phyloP scores from a whole-genome alignment of 306 rosid species.

The Begonia peltatifolia region DNA sequence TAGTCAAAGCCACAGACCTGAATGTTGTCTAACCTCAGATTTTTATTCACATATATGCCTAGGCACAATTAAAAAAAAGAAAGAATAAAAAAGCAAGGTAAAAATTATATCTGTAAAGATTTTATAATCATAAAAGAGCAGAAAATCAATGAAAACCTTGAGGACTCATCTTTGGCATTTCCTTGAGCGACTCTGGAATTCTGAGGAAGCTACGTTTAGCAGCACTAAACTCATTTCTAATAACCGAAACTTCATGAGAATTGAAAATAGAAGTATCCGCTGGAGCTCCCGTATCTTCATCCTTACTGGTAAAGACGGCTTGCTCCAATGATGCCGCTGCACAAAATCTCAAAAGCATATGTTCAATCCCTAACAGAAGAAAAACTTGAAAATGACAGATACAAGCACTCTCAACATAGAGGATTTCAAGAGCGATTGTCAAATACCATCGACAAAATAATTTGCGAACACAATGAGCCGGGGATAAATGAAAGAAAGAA shows the following conservation, averaged over 20 bases:
- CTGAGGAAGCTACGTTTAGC: slow-evolving; percentile 49
- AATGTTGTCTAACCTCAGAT: slow-evolving; percentile 58
- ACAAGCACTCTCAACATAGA: too few species aligned
- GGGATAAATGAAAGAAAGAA: background rate
- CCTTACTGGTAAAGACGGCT: slow-evolving; percentile 12
- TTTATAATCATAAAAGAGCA: background rate
- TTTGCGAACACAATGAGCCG: too few species aligned
- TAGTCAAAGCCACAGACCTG: slow-evolving; percentile 92
- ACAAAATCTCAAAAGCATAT: slow-evolving; percentile 30
- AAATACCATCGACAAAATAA: too few species aligned
- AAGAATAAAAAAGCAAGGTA: background rate
- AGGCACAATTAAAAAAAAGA: background rate
- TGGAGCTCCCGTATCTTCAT: slow-evolving; percentile 7
- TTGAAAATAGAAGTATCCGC: slow-evolving; percentile 8
- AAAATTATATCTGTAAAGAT: too few species aligned
- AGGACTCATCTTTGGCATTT: slow-evolving; percentile 73
- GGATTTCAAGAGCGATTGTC: too few species aligned
- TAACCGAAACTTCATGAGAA: slow-evolving; percentile 26
- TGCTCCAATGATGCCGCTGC: slow-evolving; percentile 15
- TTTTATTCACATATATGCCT: slow-evolving; percentile 87
- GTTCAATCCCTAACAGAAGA: slow-evolving; percentile 27
- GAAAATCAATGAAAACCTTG: slow-evolving; percentile 23
- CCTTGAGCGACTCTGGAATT: slow-evolving; percentile 45
- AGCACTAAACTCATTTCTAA: slow-evolving; percentile 50
- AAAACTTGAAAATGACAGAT: too few species aligned